phyloP scores from a whole-genome alignment of 179 eudicot genomes.

The Spergularia azorica region DNA sequence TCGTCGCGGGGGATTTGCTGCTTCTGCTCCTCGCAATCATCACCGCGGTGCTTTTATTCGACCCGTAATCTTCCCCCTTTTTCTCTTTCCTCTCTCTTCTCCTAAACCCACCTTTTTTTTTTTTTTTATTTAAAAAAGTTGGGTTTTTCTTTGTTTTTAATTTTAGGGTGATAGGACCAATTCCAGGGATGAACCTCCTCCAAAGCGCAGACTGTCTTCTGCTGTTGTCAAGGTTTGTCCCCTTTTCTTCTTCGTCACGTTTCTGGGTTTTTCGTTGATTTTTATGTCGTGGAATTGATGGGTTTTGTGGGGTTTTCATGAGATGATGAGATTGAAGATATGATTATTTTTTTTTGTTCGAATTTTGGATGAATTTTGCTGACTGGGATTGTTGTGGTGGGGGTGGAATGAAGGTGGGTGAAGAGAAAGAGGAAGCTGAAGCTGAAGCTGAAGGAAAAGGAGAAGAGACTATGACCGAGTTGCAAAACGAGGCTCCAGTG shows the following conservation, averaged over 20 bases:
- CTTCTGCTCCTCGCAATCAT: constrained; percentile 55
- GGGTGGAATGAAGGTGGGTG: constrained; percentile 53
- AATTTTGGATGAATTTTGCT: background rate
- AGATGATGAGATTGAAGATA: background rate
- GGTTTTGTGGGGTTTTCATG: background rate
- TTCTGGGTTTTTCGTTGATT: background rate
- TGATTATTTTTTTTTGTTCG: background rate
- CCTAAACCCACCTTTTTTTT: background rate
- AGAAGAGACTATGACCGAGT: constrained; percentile 35
- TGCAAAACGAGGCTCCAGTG: constrained; percentile 37
- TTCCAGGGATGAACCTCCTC: constrained; percentile 66
- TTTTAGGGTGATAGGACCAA: constrained; percentile 75
- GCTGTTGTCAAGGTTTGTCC: constrained; percentile 77
- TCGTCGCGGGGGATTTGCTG: constrained; percentile 59
- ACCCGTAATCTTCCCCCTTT: constrained; percentile 45
- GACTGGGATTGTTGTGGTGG: background rate
- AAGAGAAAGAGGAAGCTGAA: constrained; percentile 62
- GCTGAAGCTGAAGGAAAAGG: constrained; percentile 31
- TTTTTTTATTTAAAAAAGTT: background rate
- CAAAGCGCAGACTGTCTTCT: constrained; percentile 78
- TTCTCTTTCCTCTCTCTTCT: background rate
- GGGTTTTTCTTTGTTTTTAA: background rate
- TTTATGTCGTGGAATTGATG: background rate
- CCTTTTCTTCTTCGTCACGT: background rate
- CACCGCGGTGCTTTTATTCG: constrained; percentile 58